Percentiles rank a stretch among this genome's conserved stretches.
These are phyloP conservation scores for Torulaspora franciscae DNA, from an alignment of 805 yeast genomes.

Conservation along the genomic window DNA sequence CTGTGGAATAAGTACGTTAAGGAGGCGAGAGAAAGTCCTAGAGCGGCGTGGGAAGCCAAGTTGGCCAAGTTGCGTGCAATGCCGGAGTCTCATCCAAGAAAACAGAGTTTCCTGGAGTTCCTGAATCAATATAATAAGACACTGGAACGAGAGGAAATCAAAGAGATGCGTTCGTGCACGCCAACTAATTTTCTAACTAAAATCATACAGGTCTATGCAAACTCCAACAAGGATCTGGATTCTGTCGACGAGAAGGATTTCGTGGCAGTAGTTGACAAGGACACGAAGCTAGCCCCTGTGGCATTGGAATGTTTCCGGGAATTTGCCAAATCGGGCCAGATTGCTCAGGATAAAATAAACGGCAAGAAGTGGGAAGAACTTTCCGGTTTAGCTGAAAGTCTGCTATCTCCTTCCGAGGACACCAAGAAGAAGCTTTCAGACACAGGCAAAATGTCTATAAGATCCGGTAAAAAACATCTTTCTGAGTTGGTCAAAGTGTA, in stretches of 20 bases:
- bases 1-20: slow-evolving; percentile 73
- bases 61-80: slow-evolving; percentile 21
- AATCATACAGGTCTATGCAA: slow-evolving; percentile 36
- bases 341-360: slow-evolving; percentile 12
- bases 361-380: slow-evolving; percentile 17
- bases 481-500: slow-evolving; percentile 26
- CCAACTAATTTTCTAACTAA: slow-evolving; percentile 45
- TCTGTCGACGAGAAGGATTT: slow-evolving; percentile 33
- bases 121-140: slow-evolving; percentile 25
- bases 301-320: slow-evolving; percentile 26
- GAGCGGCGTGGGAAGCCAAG: slow-evolving; percentile 27
- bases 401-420: slow-evolving; percentile 23
- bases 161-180: slow-evolving; percentile 35
- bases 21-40: slow-evolving; percentile 47
- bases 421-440: slow-evolving; percentile 25
- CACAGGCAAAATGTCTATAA: slow-evolving; percentile 21
- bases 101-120: slow-evolving; percentile 23
- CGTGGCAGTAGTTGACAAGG: slow-evolving; percentile 36
- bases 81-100: slow-evolving; percentile 28
- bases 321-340: slow-evolving; percentile 21
- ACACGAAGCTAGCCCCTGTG: slow-evolving; percentile 20
- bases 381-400: slow-evolving; percentile 10
- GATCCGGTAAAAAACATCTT: slow-evolving; percentile 27
- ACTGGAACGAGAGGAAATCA: slow-evolving; percentile 21
- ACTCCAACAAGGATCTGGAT: slow-evolving; percentile 19